Conservation (phyloP, 345 rosid species). For the Citrus hindsii region DNA sequence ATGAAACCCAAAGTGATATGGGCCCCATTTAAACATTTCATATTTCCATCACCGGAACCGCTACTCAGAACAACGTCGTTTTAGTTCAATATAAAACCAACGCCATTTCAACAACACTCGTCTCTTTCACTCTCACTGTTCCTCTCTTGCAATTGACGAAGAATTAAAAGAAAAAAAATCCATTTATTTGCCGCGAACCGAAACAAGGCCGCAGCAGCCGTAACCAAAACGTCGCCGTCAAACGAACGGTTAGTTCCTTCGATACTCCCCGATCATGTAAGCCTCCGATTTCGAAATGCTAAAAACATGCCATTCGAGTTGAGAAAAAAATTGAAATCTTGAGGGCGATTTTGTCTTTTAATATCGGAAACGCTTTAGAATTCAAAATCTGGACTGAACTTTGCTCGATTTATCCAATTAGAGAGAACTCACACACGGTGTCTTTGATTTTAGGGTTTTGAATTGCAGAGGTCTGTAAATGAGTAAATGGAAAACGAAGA, state of each 20-base stretch:
- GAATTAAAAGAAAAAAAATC: neutral
- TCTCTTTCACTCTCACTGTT: neutral
- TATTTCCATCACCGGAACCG: neutral
- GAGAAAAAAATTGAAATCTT: neutral
- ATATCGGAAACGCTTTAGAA: neutral
- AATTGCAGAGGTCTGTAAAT: neutral
- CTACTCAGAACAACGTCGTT: neutral
- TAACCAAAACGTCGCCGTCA: no score
- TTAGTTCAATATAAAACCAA: neutral
- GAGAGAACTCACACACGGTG: neutral
- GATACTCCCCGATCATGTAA: neutral
- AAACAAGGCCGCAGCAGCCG: neutral
- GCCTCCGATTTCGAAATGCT: neutral
- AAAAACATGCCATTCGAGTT: neutral
- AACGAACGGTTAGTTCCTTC: neutral
- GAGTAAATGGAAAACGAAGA: slow-evolving; percentile 49
- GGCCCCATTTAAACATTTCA: neutral
- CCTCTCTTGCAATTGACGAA: neutral
- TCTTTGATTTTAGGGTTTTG: slow-evolving; percentile 2
- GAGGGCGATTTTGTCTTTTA: neutral
- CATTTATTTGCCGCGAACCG: neutral
- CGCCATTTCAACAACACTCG: neutral
- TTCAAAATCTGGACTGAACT: neutral
- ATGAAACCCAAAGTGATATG: no score
- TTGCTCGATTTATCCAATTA: neutral